Conservation (phyloP, 768 basidiomycete genomes). For the Stropharia rugosoannulata region DNA sequence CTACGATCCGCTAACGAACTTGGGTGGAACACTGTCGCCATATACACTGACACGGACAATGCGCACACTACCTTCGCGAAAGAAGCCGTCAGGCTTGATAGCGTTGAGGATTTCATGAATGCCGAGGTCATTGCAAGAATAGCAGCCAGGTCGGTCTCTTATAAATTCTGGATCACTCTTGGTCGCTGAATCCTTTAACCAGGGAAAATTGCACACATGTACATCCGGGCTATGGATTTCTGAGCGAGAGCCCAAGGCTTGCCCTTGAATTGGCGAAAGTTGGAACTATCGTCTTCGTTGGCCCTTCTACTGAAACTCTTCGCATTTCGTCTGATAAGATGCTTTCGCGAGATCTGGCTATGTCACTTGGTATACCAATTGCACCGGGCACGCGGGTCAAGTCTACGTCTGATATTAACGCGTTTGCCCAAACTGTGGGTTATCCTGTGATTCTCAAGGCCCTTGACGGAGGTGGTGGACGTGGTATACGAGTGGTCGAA, state of each 20-base stretch:
- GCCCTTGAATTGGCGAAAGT: constrained; percentile 77
- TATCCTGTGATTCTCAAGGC: constrained; percentile 85
- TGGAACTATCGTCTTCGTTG: constrained; percentile 71
- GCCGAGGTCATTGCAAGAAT: constrained; percentile 28
- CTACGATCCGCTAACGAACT: constrained; percentile 84
- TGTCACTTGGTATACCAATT: constrained; percentile 26
- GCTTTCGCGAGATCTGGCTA: constrained; percentile 32
- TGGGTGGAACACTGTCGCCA: constrained; percentile 85
- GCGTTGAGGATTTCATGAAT: constrained; percentile 46
- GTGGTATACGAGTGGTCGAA: constrained; percentile 87
- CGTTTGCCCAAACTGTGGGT: constrained; percentile 27
- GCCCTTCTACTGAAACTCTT: constrained; percentile 77
- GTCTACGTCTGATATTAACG: constrained; percentile 23
- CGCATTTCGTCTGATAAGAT: constrained; percentile 58
- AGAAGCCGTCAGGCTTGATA: constrained; percentile 85
- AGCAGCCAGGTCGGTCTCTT: constrained; percentile 23
- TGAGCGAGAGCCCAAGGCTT: constrained; percentile 83
- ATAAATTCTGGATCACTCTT: neutral
- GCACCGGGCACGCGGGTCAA: constrained; percentile 29
- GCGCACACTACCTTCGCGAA: constrained; percentile 82
- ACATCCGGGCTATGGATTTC: constrained; percentile 74
- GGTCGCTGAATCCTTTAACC: neutral
- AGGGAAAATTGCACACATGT: constrained; percentile 36
- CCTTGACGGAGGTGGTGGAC: constrained; percentile 86
- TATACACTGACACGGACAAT: constrained; percentile 84